These are phyloP conservation scores for Pseudogymnoascus sp. DNA, from an alignment of 2,329 filamentous ascomycete genomes.

Conservation along the genomic window DNA sequence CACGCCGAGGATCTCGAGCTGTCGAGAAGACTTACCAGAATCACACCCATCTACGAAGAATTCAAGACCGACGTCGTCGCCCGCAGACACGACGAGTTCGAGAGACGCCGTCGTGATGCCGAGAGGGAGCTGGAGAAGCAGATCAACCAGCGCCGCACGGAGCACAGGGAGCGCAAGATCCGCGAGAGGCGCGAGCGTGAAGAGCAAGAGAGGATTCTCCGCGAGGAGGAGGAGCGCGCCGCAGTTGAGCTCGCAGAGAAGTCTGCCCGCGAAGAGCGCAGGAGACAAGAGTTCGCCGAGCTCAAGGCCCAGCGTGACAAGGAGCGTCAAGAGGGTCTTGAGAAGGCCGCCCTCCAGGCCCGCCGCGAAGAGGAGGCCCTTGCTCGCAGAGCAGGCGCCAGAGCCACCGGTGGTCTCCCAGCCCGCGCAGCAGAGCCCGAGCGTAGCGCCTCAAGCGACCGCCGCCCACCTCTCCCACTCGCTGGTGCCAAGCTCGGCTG, in stretches of 20 bases:
- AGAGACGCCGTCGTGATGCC: slow-evolving; percentile 83
- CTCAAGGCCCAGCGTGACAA: slow-evolving; percentile 57
- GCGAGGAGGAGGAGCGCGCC: slow-evolving; percentile 79
- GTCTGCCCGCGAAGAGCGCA: slow-evolving; percentile 69
- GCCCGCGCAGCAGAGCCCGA: slow-evolving; percentile 32
- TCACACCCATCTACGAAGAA: slow-evolving; percentile 75
- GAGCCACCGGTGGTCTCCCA: slow-evolving; percentile 38
- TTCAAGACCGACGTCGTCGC: slow-evolving; percentile 79
- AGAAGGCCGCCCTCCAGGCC: slow-evolving; percentile 62
- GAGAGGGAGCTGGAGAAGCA: slow-evolving; percentile 90
- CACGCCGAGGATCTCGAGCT: slow-evolving; percentile 88
- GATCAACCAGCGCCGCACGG: slow-evolving; percentile 79
- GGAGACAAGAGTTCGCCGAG: slow-evolving; percentile 60
- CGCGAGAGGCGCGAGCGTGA: slow-evolving; percentile 79
- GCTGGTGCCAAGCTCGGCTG: slow-evolving; percentile 57
- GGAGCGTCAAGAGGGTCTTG: slow-evolving; percentile 59
- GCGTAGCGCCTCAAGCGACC: slow-evolving; percentile 38
- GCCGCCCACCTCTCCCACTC: slow-evolving; percentile 55
- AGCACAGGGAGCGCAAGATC: slow-evolving; percentile 73
- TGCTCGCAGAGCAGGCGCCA: slow-evolving; percentile 62
- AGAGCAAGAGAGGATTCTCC: slow-evolving; percentile 68
- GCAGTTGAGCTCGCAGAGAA: slow-evolving; percentile 80
- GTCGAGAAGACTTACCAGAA: slow-evolving; percentile 81
- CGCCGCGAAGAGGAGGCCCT: slow-evolving; percentile 84
- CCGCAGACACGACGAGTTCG: slow-evolving; percentile 88